Conservation (phyloP, 202 grass and related monocot genomes). For the Dendrocalamus latiflorus region DNA sequence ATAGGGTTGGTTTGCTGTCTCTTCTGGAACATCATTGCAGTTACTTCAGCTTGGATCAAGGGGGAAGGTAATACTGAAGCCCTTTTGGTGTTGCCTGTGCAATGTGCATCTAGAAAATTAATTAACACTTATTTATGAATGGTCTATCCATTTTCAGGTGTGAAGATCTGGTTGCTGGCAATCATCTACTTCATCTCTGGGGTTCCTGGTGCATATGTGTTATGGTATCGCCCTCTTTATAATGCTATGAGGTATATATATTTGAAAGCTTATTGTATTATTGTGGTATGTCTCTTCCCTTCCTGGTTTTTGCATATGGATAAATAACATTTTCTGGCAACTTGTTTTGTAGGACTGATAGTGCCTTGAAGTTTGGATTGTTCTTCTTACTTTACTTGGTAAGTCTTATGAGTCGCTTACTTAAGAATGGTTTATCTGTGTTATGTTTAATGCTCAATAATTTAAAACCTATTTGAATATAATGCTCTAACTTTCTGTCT, state of each 20-base stretch:
- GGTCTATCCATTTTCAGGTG: conserved; percentile 50
- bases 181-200: conserved; percentile 98
- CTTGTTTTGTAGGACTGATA: conserved; percentile 85
- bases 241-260: conserved; percentile 85
- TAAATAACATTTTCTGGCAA: conserved; percentile 17
- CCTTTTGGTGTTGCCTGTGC: neutral
- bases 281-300: neutral
- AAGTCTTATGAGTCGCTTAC: conserved; percentile 18
- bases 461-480: conserved; percentile 8
- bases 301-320: conserved; percentile 20
- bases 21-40: conserved; percentile 91
- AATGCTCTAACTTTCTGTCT: conserved; percentile 12
- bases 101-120: neutral
- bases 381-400: conserved; percentile 96
- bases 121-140: conserved; percentile 10
- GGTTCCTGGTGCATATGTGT: conserved; percentile 91
- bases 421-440: conserved; percentile 13
- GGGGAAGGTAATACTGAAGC: conserved; percentile 58
- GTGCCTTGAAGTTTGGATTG: conserved; percentile 87
- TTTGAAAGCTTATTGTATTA: conserved; percentile 2
- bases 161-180: conserved; percentile 94
- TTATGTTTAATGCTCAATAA: neutral
- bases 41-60: conserved; percentile 97
- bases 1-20: conserved; percentile 85
- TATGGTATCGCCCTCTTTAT: conserved; percentile 98